Evolutionary conservation across 257 asterid species (phyloP).

Genomic region (Jacaranda copaia): DNA sequence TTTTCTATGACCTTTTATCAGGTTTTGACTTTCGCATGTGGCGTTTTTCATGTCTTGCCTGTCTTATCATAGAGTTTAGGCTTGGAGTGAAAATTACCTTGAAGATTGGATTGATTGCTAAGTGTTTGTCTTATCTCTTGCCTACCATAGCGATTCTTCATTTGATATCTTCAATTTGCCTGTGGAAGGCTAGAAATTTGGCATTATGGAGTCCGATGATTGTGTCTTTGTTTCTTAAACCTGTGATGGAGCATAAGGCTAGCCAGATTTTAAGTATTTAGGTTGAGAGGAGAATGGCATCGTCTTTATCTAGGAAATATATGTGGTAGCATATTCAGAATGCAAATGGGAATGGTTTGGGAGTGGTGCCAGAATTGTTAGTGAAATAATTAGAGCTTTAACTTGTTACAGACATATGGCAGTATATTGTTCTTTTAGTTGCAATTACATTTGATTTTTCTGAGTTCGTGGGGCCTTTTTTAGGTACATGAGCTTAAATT

Average conservation of each 20-base stretch:
- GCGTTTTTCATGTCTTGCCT: not conserved
- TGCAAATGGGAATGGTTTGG: not conserved
- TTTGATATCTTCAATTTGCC: not conserved
- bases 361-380: not conserved
- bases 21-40: not conserved
- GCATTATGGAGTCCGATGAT: not conserved
- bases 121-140: slow-evolving; percentile 1
- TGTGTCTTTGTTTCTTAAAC: slow-evolving; percentile 2
- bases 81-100: not conserved
- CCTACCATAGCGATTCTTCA: not conserved
- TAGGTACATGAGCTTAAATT: slow-evolving; percentile 9
- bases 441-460: not conserved
- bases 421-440: not conserved
- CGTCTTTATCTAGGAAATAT: not conserved
- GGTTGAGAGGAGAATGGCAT: not conserved
- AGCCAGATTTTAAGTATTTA: slow-evolving; percentile 4
- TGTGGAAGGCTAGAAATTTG: not conserved
- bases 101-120: not conserved
- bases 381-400: not conserved
- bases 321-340: not conserved
- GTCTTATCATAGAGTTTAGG: not conserved
- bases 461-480: slow-evolving; percentile 12
- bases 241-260: not conserved
- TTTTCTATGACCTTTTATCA: not conserved
- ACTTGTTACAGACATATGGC: not conserved